phyloP scores from a whole-genome alignment of 768 basidiomycete genomes.

The Lentinus brumalis region DNA sequence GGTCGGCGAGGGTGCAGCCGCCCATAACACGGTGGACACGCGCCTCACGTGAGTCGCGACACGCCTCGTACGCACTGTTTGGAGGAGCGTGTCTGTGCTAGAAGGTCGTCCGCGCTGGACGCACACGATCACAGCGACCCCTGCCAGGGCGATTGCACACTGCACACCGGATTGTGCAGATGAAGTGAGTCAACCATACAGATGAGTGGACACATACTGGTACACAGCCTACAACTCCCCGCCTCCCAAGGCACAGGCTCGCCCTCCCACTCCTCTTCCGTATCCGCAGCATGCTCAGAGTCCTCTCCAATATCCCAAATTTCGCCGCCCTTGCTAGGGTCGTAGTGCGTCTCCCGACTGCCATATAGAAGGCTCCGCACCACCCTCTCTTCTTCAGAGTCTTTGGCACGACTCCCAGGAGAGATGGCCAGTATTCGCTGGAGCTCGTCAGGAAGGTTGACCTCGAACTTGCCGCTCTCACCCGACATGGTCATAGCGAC shows the following conservation, averaged over 20 bases:
- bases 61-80: conserved; percentile 20
- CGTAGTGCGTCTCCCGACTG: conserved; percentile 53
- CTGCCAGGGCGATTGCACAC: neutral
- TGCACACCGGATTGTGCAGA: neutral
- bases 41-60: conserved; percentile 26
- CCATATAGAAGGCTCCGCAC: conserved; percentile 66
- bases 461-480: conserved; percentile 39
- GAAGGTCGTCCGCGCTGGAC: neutral
- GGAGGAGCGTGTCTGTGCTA: conserved; percentile 3
- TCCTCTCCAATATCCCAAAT: conserved; percentile 37
- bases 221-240: conserved; percentile 57
- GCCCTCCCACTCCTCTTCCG: conserved; percentile 64
- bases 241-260: conserved; percentile 83
- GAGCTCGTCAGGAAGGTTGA: conserved; percentile 68
- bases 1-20: conserved; percentile 15
- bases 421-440: conserved; percentile 66
- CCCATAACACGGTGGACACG: conserved; percentile 29
- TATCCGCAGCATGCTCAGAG: conserved; percentile 46
- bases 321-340: conserved; percentile 68
- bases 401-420: conserved; percentile 27
- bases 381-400: conserved; percentile 46
- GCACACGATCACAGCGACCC: conserved; percentile 18
- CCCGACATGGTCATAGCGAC: neutral
- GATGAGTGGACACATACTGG: conserved; percentile 18
- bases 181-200: conserved; percentile 20